phyloP scores from a whole-genome alignment of 345 rosid species.

The Brassica napus region DNA sequence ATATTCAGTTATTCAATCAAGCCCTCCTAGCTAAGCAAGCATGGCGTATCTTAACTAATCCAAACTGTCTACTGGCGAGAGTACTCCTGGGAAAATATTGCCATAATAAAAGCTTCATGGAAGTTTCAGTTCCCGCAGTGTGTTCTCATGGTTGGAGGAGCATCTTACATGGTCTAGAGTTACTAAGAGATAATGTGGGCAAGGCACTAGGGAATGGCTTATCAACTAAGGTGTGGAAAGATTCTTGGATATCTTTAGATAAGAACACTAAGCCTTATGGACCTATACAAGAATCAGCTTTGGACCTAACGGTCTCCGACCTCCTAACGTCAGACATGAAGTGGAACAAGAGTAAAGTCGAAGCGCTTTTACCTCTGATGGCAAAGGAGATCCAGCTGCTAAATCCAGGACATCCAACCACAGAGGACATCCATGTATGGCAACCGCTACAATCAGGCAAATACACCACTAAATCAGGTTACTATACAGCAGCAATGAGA shows the following conservation, averaged over 20 bases:
- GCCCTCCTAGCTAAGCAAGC: background rate
- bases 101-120: background rate
- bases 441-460: no score
- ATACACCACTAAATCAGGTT: no score
- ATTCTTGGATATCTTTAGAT: background rate
- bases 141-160: background rate
- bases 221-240: background rate
- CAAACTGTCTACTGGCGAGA: background rate
- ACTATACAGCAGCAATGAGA: no score
- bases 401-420: no score
- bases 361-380: no score
- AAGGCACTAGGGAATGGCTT: background rate
- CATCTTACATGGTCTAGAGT: background rate
- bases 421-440: no score
- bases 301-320: background rate
- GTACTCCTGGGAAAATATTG: background rate
- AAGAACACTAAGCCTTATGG: background rate
- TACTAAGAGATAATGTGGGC: background rate
- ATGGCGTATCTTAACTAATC: background rate
- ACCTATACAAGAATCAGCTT: background rate
- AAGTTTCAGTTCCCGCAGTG: background rate
- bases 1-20: background rate
- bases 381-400: no score
- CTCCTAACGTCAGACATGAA: background rate
- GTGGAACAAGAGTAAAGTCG: no score